phyloP scores from a whole-genome alignment of 2,329 filamentous ascomycete genomes.

The Apiospora saccharicola region DNA sequence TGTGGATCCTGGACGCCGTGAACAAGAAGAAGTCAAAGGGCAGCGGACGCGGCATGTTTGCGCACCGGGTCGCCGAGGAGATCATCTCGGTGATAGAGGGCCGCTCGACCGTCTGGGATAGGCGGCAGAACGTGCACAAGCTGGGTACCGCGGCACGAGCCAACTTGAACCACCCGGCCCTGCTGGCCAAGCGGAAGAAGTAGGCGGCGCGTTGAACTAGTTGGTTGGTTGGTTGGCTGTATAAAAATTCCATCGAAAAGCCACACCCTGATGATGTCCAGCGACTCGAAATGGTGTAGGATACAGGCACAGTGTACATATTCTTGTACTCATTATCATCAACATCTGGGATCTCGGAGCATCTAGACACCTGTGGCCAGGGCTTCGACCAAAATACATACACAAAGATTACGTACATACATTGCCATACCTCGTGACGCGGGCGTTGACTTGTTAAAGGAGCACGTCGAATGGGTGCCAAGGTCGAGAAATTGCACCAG shows the following conservation, averaged over 20 bases:
- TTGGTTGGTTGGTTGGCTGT: neutral
- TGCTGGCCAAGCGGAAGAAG: slow-evolving; percentile 24
- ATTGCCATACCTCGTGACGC: neutral
- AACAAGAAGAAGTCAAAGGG: slow-evolving; percentile 78
- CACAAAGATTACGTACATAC: slow-evolving; percentile 1
- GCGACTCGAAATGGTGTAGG: slow-evolving; percentile 12
- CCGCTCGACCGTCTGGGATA: slow-evolving; percentile 83
- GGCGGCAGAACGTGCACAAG: slow-evolving; percentile 80
- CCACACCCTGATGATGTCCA: neutral
- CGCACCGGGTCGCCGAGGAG: slow-evolving; percentile 83
- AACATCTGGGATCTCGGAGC: slow-evolving; percentile 4
- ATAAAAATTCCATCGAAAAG: neutral
- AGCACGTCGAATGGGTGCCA: neutral
- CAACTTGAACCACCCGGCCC: slow-evolving; percentile 61
- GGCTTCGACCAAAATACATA: slow-evolving; percentile 1
- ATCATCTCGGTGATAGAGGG: slow-evolving; percentile 89
- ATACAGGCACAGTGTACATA: slow-evolving; percentile 8
- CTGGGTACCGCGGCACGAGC: slow-evolving; percentile 78
- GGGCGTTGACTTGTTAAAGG: neutral
- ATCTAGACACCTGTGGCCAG: slow-evolving; percentile 5
- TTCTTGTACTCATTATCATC: slow-evolving; percentile 19
- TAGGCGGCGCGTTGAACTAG: neutral
- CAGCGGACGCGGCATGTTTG: slow-evolving; percentile 75
- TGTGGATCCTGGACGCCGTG: slow-evolving; percentile 89
- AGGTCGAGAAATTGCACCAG: too few relatives aligned